Conservation (phyloP, 192 early-diverging fungal species). For the Mortierella hygrophila region DNA sequence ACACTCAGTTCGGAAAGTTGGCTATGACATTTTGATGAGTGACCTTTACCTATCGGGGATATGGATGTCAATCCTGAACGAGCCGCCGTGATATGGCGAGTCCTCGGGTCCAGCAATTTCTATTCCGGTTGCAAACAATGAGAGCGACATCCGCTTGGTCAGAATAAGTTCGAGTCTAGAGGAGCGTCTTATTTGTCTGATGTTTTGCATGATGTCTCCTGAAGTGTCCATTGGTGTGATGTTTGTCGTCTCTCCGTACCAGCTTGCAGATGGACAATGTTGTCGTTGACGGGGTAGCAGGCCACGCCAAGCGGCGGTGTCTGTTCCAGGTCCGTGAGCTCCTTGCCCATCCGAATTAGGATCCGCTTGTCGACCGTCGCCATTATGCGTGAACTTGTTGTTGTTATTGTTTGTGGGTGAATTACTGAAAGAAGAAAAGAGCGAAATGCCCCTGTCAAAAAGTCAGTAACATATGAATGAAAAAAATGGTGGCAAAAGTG, state of each 20-base stretch:
- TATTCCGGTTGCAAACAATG: slow-evolving; percentile 6
- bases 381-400: not conserved
- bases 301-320: slow-evolving; percentile 70
- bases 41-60: slow-evolving; percentile 61
- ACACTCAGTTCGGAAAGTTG: not conserved
- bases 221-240: not conserved
- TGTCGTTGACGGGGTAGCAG: slow-evolving; percentile 74
- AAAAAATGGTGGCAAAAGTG: not conserved
- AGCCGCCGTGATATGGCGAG: slow-evolving; percentile 76
- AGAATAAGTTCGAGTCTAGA: not conserved
- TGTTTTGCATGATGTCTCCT: not conserved
- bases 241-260: slow-evolving; percentile 44
- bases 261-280: slow-evolving; percentile 67
- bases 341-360: slow-evolving; percentile 31
- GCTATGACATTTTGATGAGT: not conserved
- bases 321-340: slow-evolving; percentile 51
- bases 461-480: not conserved
- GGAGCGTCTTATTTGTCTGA: not conserved
- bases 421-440: not conserved
- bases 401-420: not conserved
- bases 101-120: slow-evolving; percentile 71
- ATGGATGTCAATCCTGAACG: slow-evolving; percentile 72
- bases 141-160: not conserved
- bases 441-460: not conserved
- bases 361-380: slow-evolving; percentile 19